phyloP scores from a whole-genome alignment of 73 alveolate species.

The Tetrahymena elliotti region DNA sequence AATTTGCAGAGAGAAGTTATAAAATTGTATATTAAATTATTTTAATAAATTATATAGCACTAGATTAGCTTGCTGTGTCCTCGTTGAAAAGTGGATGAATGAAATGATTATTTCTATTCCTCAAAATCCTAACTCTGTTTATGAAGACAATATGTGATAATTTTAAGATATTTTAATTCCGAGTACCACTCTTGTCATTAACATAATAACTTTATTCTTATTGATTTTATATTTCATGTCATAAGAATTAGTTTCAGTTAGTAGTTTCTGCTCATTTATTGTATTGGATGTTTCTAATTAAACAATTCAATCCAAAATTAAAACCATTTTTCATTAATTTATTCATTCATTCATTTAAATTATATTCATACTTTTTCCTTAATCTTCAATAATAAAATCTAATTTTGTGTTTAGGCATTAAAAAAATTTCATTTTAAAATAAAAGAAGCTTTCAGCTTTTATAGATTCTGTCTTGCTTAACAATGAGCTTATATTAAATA shows the following conservation, averaged over 20 bases:
- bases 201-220: not conserved
- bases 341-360: too few relatives aligned
- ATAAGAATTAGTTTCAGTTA: not conserved
- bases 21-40: too few relatives aligned
- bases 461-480: too few relatives aligned
- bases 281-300: not conserved
- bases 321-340: not conserved
- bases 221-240: not conserved
- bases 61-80: constrained; percentile 27
- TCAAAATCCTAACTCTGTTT: constrained; percentile 1
- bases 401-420: too few relatives aligned
- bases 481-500: too few relatives aligned
- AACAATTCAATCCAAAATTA: not conserved
- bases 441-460: too few relatives aligned
- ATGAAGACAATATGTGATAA: not conserved
- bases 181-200: not conserved
- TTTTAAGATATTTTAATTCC: not conserved
- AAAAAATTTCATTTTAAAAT: too few relatives aligned
- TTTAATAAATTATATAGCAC: not conserved
- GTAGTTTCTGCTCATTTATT: not conserved
- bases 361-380: too few relatives aligned
- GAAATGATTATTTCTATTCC: constrained; percentile 36
- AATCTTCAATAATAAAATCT: too few relatives aligned
- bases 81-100: constrained; percentile 43
- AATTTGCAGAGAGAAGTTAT: not conserved